Conservation (phyloP, 2,329 filamentous ascomycete genomes). For the Ceratocystis papillata region DNA sequence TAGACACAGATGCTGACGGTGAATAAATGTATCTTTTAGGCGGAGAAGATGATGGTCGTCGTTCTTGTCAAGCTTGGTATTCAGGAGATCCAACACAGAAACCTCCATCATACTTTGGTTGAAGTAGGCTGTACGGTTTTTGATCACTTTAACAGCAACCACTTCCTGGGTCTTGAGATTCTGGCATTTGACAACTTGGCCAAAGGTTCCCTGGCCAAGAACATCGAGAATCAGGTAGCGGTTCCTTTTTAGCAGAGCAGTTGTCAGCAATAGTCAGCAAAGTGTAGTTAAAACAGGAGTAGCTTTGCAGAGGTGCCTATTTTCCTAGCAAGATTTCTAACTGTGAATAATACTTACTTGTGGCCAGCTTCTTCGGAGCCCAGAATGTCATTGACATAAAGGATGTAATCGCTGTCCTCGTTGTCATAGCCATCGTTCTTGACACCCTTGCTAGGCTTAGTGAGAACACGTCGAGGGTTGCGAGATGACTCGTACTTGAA, state of each 20-base stretch:
- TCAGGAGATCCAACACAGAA: slow-evolving; percentile 89
- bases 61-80: slow-evolving; percentile 98
- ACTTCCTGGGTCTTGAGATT: slow-evolving; percentile 98
- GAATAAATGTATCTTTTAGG: slow-evolving; percentile 95
- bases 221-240: slow-evolving; percentile 96
- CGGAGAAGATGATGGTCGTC: slow-evolving; percentile 93
- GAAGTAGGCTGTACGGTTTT: slow-evolving; percentile 97
- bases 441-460: slow-evolving; percentile 93
- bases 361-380: slow-evolving; percentile 96
- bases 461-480: slow-evolving; percentile 88
- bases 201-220: slow-evolving; percentile 92
- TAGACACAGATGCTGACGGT: slow-evolving; percentile 89
- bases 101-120: slow-evolving; percentile 99
- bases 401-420: slow-evolving; percentile 96
- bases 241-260: slow-evolving; percentile 46
- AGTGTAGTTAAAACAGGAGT: background rate
- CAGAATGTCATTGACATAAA: slow-evolving; percentile 97
- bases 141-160: slow-evolving; percentile 97
- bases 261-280: background rate
- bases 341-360: slow-evolving; percentile 52
- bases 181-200: slow-evolving; percentile 97
- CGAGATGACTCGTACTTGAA: slow-evolving; percentile 99
- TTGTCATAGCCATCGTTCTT: slow-evolving; percentile 99
- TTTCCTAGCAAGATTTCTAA: background rate
- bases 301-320: background rate